Evolutionary conservation across 2,329 filamentous ascomycete genomes (phyloP).

Genomic region (Ascochyta lentis): DNA sequence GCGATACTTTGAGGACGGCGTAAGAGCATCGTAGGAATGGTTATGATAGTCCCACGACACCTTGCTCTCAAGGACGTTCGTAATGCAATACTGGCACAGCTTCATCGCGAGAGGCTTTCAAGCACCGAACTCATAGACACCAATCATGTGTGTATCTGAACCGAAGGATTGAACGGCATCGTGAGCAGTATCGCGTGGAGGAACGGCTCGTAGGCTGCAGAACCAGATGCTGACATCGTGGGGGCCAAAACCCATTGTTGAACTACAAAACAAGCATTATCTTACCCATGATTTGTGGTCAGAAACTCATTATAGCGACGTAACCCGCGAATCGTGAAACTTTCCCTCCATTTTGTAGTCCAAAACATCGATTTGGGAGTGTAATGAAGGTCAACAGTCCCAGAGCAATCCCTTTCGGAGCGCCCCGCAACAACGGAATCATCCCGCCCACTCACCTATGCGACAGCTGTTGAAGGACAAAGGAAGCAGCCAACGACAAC

Average conservation of each 20-base stretch:
- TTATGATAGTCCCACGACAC: conserved; percentile 15
- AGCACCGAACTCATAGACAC: background rate
- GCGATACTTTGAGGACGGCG: background rate
- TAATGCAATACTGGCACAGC: conserved; percentile 13
- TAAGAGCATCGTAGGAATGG: conserved; percentile 9
- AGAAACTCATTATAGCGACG: background rate
- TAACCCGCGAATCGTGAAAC: background rate
- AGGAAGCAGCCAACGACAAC: conserved; percentile 3
- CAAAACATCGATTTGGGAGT: background rate
- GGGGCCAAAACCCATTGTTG: conserved; percentile 1
- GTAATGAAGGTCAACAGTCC: background rate
- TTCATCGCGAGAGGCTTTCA: conserved; percentile 1
- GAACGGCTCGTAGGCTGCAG: background rate
- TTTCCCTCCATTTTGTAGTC: background rate
- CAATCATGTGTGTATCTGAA: too few species aligned
- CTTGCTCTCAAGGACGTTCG: conserved; percentile 8
- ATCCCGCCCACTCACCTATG: background rate
- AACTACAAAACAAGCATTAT: background rate
- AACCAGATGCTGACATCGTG: background rate
- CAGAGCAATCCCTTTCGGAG: background rate
- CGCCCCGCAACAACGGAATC: background rate
- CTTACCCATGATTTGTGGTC: background rate
- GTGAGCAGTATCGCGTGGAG: background rate
- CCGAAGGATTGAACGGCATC: background rate
- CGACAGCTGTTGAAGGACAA: conserved; percentile 2